Percentiles rank a stretch among this genome's conserved stretches.
Evolutionary conservation across 1,284 basidiomycete genomes (phyloP).

Genomic region (Heterobasidion annosum): DNA sequence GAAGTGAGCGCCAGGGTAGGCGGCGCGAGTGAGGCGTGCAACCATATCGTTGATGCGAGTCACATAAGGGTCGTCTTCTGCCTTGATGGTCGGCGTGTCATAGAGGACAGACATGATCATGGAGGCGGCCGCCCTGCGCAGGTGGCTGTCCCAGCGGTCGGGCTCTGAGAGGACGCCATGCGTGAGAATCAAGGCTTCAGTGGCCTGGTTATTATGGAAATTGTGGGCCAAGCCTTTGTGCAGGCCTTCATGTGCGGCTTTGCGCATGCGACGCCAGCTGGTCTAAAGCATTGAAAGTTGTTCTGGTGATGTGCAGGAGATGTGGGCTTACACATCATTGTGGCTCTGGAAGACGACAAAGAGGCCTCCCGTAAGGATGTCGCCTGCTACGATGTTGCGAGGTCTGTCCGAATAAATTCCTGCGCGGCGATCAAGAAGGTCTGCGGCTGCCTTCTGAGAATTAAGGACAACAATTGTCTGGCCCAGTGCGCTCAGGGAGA

Average conservation of each 20-base stretch:
- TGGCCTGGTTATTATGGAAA: background rate
- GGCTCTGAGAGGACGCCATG: background rate
- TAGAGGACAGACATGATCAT: slow-evolving; percentile 2
- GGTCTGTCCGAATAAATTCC: slow-evolving; percentile 14
- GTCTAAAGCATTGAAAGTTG: background rate
- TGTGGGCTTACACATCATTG: background rate
- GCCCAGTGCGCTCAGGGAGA: slow-evolving; percentile 13
- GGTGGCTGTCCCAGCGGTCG: background rate
- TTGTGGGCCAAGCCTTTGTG: background rate
- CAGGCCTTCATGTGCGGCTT: slow-evolving; percentile 1
- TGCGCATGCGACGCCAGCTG: slow-evolving; percentile 6
- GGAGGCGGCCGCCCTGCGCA: background rate
- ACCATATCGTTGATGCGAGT: background rate
- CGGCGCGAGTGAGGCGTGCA: background rate
- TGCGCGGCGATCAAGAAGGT: slow-evolving; percentile 15
- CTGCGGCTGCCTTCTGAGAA: slow-evolving; percentile 11
- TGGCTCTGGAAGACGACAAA: background rate
- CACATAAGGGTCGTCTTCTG: background rate
- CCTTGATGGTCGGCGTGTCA: background rate
- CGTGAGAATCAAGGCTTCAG: slow-evolving; percentile 4
- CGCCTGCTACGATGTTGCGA: background rate
- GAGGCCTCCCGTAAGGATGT: slow-evolving; percentile 1
- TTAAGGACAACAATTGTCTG: slow-evolving; percentile 15
- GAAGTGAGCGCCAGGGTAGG: slow-evolving; percentile 1
- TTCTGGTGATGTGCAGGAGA: background rate